Evolutionary conservation across 1,139 yeast genomes (phyloP).

Genomic region (Geotrichum restrictum): DNA sequence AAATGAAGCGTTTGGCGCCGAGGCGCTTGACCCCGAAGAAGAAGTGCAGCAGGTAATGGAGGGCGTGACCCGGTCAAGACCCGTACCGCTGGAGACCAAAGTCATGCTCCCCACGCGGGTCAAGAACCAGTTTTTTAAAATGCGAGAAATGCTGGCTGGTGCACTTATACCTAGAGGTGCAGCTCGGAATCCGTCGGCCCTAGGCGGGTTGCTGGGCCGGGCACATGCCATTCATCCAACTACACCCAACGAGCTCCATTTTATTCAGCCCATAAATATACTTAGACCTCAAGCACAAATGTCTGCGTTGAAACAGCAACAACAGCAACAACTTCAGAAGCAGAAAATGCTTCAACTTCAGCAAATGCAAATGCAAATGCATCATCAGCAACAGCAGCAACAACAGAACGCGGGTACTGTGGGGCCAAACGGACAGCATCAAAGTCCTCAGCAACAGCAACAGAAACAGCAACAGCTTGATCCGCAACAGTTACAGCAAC

Average conservation of each 20-base stretch:
- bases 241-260: constrained; percentile 14
- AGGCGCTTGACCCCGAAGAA: constrained; percentile 60
- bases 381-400: constrained; percentile 39
- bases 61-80: constrained; percentile 74
- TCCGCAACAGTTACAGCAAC: constrained; percentile 36
- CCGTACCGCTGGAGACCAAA: constrained; percentile 75
- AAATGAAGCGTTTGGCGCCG: constrained; percentile 28
- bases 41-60: constrained; percentile 86
- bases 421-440: constrained; percentile 34
- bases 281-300: constrained; percentile 24
- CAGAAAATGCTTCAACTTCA: constrained; percentile 10
- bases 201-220: constrained; percentile 19
- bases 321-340: constrained; percentile 22
- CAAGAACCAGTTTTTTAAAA: constrained; percentile 67
- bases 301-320: constrained; percentile 39
- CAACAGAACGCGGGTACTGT: constrained; percentile 32
- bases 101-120: constrained; percentile 65
- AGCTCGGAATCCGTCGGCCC: constrained; percentile 5
- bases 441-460: constrained; percentile 25
- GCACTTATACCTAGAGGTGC: constrained; percentile 29
- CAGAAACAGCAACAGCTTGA: constrained; percentile 5
- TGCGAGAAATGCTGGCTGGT: constrained; percentile 49
- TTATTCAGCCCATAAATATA: constrained; percentile 15
- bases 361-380: constrained; percentile 31
- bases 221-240: constrained; percentile 15